phyloP scores from a whole-genome alignment of 2,329 filamentous ascomycete genomes.

The Huntiella moniliformis region DNA sequence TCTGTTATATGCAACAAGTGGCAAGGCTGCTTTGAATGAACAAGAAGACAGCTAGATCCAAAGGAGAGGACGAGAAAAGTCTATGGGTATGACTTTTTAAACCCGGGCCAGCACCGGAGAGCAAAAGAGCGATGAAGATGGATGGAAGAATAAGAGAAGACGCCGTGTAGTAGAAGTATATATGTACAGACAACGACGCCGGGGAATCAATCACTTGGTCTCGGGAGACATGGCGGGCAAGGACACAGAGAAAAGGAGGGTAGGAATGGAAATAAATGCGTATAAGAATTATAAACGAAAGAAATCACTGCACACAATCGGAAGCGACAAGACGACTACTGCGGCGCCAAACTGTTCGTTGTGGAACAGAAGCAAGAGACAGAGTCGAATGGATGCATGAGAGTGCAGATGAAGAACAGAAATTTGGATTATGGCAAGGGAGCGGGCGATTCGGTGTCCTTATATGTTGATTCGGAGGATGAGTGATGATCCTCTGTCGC shows the following conservation, averaged over 20 bases:
- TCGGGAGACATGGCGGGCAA: not conserved
- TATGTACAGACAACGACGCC: too few relatives aligned
- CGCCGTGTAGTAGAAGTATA: too few relatives aligned
- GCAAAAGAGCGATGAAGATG: too few relatives aligned
- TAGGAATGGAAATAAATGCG: not conserved
- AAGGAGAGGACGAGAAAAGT: too few relatives aligned
- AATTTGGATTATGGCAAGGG: not conserved
- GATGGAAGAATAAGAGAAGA: too few relatives aligned
- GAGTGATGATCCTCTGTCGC: not conserved
- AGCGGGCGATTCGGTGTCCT: constrained; percentile 7
- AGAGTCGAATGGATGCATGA: constrained; percentile 1
- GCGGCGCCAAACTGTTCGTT: constrained; percentile 2
- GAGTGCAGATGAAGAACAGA: constrained; percentile 8
- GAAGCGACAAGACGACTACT: constrained; percentile 1
- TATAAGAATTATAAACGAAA: constrained; percentile 10
- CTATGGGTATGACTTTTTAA: too few relatives aligned
- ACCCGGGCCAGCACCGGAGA: too few relatives aligned
- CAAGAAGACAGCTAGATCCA: too few relatives aligned
- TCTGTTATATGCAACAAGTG: too few relatives aligned
- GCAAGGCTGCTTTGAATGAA: too few relatives aligned
- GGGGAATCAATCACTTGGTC: too few relatives aligned
- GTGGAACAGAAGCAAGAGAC: not conserved
- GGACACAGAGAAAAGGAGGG: not conserved
- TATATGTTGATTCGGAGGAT: constrained; percentile 9
- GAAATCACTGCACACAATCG: constrained; percentile 8